phyloP scores from a whole-genome alignment of 192 early-diverging fungal species.

The Gaertneriomyces sp. region DNA sequence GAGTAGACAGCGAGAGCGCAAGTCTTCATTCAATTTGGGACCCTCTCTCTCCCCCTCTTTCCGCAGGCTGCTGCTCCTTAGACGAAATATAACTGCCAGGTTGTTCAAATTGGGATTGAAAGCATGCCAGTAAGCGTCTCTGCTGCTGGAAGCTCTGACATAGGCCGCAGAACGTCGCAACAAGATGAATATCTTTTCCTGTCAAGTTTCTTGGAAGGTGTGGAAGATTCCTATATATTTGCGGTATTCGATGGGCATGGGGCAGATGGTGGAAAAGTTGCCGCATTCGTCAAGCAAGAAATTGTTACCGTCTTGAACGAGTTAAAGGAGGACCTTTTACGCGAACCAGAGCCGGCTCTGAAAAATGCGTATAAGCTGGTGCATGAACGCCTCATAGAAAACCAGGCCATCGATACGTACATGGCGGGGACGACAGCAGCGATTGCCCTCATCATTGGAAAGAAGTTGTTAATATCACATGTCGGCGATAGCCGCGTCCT shows the following conservation, averaged over 20 bases:
- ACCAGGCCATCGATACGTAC: conserved; percentile 45
- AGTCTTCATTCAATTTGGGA: no score
- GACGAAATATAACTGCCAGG: no score
- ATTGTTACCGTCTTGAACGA: conserved; percentile 31
- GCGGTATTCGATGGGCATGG: conserved; percentile 57
- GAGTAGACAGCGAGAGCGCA: no score
- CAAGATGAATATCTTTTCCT: conserved; percentile 38
- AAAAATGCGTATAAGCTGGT: conserved; percentile 33
- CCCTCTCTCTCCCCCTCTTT: no score
- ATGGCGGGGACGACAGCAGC: conserved; percentile 52
- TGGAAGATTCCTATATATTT: conserved; percentile 35
- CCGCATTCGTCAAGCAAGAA: conserved; percentile 23
- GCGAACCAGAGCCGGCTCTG: conserved; percentile 34
- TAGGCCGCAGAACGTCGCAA: conserved; percentile 40
- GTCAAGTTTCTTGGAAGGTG: conserved; percentile 22
- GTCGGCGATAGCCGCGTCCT: conserved; percentile 48
- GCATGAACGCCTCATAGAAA: conserved; percentile 28
- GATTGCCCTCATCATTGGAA: conserved; percentile 30
- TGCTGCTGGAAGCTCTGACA: conserved; percentile 28
- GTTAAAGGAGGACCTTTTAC: conserved; percentile 9
- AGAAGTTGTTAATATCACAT: conserved; percentile 36
- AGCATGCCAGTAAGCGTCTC: conserved; percentile 12
- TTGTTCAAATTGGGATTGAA: no score
- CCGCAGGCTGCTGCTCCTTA: no score
- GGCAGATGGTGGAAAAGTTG: conserved; percentile 41